Base-by-base conservation (phyloP, 495 filamentous ascomycete genomes). In the Lasiosphaeriaceae sp. region DNA sequence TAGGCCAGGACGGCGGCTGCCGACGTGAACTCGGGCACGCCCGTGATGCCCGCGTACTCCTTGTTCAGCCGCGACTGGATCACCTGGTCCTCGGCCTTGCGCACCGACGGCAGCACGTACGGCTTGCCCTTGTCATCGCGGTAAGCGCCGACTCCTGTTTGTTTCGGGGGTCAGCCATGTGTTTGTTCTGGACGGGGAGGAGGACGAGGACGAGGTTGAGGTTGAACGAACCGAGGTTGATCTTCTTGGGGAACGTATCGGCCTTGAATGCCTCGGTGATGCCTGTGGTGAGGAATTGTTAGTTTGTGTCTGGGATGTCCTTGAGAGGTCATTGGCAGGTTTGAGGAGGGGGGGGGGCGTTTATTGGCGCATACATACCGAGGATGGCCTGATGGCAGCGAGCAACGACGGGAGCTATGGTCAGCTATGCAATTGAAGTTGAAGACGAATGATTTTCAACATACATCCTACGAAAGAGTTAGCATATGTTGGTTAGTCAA, bases 241-340 rank as follows among this genome's bases (percentile, higher is more conserved):
- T 96, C 85, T 98, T 98, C 75, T 93, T 81, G 52, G 85, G 75
- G 74, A 94, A 90, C 60, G 75, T 80, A 69, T 98, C 93, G 68
- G 92, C 90, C 83, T 97, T 98, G 88, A 94, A 98, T 50, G 94
- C 94, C 78, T 98, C 94, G 51, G 94, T 97, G 78, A 98, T 95
- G 78, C 93, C 93, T 83, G 60, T 29, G 62, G 49, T 39, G 14
- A 31, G 49, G 50, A 11, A 56, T 39, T 46, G 60, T 54, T 23
- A 61, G 61, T 26, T 24, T 23, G 22, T 45, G 34, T 31, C 19
- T 1, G 37, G 19, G 11, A 52, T 9, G 19, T 11, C 14, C 12
- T 17, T 29, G 51, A 35, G 26, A 31, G 26, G 26, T n/a, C 4
- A 31, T 31, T 3, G 26, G 26, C 22, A 49, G 14, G 24, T 61